Evolutionary conservation across 345 rosid species (phyloP), one percentile per base, ranked within the genome.

Genomic region (Salix purpurea): DNA sequence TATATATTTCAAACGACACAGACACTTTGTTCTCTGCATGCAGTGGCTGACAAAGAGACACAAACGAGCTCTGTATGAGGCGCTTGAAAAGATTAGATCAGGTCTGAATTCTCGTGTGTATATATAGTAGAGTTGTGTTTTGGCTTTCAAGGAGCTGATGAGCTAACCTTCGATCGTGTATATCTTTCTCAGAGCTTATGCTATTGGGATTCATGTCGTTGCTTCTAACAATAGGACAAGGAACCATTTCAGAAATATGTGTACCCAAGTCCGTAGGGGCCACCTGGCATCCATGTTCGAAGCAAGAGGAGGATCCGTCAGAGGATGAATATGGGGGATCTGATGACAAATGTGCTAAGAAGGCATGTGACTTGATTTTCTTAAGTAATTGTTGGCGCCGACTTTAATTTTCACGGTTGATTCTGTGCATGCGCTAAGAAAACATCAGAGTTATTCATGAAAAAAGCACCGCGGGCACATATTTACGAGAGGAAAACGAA

Each of bases 31-130:
- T 23, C 50, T 60, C 26, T 24, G 34, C 28, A 7, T 76, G 28
- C 86, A 95, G 99, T 91, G 91, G 94, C 76, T 95, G 42, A 82
- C 79, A 71, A 91, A 68, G 73, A 91, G 82, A 80, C 84, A 83
- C 75, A 93, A 88, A 74, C 87, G 90, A 75, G 96, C 96, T 78
- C 79, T 93, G 1, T 87, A 65, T 46, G 99, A 96, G 74, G 90
- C 98, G 21, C 91, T 96, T 21, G 99, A 91, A 77, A 96, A 96
- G 77, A 82, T 96, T 52, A 96, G 93, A 83, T 89, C 93, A 76
- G 98, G 98, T 94, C 18, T 26, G 42, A 34, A 34, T 16, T 21
- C 52, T 5, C 36, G 21, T 18, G 28, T 61, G 54, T 46, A 5
- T 36, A 5, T 36, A 36, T 36, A 36, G 37, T 46, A 46, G 5